phyloP scores from a whole-genome alignment of 805 yeast genomes.

The Barnettozyma vustinii region DNA sequence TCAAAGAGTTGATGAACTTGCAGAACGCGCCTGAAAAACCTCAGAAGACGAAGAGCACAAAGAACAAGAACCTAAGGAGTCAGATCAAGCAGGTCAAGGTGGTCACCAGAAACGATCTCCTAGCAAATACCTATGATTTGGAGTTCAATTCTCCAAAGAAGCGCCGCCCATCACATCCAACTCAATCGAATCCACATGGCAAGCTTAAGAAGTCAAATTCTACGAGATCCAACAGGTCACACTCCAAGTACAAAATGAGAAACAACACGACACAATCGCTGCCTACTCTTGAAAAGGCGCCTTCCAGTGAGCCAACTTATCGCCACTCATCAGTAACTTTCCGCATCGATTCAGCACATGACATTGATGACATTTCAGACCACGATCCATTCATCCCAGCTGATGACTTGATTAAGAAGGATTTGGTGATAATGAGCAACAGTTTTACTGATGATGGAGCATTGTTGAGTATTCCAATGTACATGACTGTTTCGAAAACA shows the following conservation, averaged over 20 bases:
- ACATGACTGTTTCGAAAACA: slow-evolving; percentile 1
- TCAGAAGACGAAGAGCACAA: neutral
- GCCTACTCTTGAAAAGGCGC: neutral
- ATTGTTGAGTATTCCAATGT: slow-evolving; percentile 8
- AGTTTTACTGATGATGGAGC: slow-evolving; percentile 8
- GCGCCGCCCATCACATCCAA: neutral
- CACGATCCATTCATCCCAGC: slow-evolving; percentile 7
- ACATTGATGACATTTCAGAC: slow-evolving; percentile 1
- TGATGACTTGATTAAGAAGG: slow-evolving; percentile 2
- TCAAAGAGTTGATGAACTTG: neutral
- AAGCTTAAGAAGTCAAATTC: slow-evolving; percentile 2
- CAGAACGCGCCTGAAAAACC: neutral
- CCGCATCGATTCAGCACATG: neutral
- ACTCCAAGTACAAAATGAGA: neutral
- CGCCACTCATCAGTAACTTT: neutral
- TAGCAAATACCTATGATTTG: slow-evolving; percentile 16
- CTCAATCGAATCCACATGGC: neutral
- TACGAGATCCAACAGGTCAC: neutral
- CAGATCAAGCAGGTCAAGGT: slow-evolving; percentile 22
- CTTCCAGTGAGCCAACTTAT: neutral
- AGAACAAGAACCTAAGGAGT: neutral
- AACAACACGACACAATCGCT: neutral
- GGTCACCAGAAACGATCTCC: slow-evolving; percentile 23
- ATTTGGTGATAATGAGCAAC: slow-evolving; percentile 1
- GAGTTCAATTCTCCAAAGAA: slow-evolving; percentile 3